These are phyloP conservation scores for Solanum pennellii DNA, from an alignment of 257 asterid genomes.

Conservation along the genomic window DNA sequence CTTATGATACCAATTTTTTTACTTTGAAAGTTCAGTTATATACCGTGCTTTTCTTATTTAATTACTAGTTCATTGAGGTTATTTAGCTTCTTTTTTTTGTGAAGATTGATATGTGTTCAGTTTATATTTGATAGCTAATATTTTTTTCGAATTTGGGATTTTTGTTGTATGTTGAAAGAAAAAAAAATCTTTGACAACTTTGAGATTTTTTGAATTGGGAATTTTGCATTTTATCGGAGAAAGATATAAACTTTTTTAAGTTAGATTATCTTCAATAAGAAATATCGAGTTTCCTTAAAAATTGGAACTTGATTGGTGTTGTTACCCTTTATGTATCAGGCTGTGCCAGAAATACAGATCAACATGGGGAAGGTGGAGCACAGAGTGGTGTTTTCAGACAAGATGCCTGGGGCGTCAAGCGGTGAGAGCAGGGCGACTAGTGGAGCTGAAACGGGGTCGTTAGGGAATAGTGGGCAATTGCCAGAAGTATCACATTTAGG, in stretches of 20 bases:
- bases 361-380: constrained; percentile 96
- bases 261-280: neutral
- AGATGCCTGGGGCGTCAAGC: constrained; percentile 59
- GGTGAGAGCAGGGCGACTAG: constrained; percentile 89
- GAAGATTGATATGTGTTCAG: neutral
- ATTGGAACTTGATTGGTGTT: neutral
- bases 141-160: neutral
- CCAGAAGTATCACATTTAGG: constrained; percentile 98
- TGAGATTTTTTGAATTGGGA: neutral
- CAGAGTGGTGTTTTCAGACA: constrained; percentile 83
- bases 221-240: neutral
- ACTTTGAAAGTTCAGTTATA: neutral
- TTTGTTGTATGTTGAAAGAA: neutral
- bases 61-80: neutral
- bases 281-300: neutral
- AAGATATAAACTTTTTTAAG: neutral
- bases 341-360: constrained; percentile 76
- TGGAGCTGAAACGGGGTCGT: constrained; percentile 70
- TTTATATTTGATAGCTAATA: neutral
- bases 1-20: neutral
- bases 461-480: constrained; percentile 70
- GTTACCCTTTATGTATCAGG: constrained; percentile 24
- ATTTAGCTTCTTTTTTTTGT: neutral
- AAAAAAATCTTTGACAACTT: neutral
- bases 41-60: neutral